Base-by-base conservation (phyloP, 164 flowering plant genomes). In the Berberis thunbergii region DNA sequence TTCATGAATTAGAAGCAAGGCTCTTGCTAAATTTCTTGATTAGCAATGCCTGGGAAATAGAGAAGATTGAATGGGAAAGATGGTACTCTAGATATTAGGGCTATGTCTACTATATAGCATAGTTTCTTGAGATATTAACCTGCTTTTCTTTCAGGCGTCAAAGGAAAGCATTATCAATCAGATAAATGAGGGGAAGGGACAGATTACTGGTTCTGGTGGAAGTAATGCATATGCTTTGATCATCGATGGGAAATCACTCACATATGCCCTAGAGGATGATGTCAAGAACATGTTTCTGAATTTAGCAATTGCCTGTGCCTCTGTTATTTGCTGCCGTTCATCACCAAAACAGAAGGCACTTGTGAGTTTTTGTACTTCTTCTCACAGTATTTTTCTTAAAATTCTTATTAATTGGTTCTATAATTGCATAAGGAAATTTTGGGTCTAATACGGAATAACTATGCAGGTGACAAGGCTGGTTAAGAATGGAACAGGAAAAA, bases 261-360 rank as follows among this genome's bases (percentile, higher is more conserved):
- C 78, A n/a, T 95, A 81, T 79, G 97, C 99, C 50, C 76, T 91
- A 38, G 82, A 88, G 4, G 90, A 91, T 61, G 76, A 77, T 61
- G 64, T 85, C 56, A 86, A 88, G 76, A 64, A 74, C 55, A 64
- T 52, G 63, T 89, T 95, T 73, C 74, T 95, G 13, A 85, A 84
- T 10, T 83, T 95, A 62, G 94, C 97, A 26, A 61, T 80, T 10
- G 65, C 79, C 2, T 95, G 99, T 77, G 93, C 97, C 38, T 91
- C 99, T 66, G 97, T 95, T 50, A 95, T 95, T 49, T 95, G 99
- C 73, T 91, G 99, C 67, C 97, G 99, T 13, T 85, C 99, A 59
- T 86, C 99, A 11, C 99, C 99, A 45, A 95, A 91, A 76, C 99
- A 95, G 76, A 95, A 95, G 77, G 99, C 99, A 65, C 75, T 95